phyloP scores from a whole-genome alignment of 1,284 basidiomycete genomes.

The Papiliotrema laurentii region DNA sequence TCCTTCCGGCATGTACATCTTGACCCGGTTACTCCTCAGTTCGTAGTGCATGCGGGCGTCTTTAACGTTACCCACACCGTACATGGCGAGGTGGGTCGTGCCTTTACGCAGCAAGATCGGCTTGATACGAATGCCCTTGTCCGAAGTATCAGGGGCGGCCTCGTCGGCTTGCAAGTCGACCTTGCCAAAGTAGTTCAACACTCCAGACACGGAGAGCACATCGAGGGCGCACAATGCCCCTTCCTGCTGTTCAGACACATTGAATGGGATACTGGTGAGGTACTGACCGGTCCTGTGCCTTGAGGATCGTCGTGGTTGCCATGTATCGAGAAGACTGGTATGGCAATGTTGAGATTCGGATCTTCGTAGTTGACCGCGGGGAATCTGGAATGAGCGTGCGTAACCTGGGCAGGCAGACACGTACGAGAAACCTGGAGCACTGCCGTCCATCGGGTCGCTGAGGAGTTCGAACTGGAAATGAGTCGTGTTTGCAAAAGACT shows the following conservation, averaged over 20 bases:
- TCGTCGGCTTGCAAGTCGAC: constrained; percentile 56
- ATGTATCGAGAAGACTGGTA: constrained; percentile 97
- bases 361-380: constrained; percentile 98
- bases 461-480: constrained; percentile 69
- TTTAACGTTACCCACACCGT: constrained; percentile 95
- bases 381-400: constrained; percentile 58
- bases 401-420: constrained; percentile 42
- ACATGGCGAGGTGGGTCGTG: constrained; percentile 75
- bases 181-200: constrained; percentile 98
- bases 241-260: constrained; percentile 55
- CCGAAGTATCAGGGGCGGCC: constrained; percentile 51
- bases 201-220: constrained; percentile 84
- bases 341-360: constrained; percentile 86
- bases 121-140: constrained; percentile 72
- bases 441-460: constrained; percentile 87
- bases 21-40: constrained; percentile 83
- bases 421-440: constrained; percentile 75
- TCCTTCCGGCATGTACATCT: constrained; percentile 95
- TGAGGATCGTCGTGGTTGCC: constrained; percentile 99
- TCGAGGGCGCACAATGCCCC: constrained; percentile 94
- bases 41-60: constrained; percentile 96
- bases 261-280: background rate
- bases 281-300: constrained; percentile 76
- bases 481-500: background rate
- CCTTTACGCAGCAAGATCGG: constrained; percentile 91